phyloP scores from a whole-genome alignment of 495 filamentous ascomycete species.

The Glarea lozoyensis region DNA sequence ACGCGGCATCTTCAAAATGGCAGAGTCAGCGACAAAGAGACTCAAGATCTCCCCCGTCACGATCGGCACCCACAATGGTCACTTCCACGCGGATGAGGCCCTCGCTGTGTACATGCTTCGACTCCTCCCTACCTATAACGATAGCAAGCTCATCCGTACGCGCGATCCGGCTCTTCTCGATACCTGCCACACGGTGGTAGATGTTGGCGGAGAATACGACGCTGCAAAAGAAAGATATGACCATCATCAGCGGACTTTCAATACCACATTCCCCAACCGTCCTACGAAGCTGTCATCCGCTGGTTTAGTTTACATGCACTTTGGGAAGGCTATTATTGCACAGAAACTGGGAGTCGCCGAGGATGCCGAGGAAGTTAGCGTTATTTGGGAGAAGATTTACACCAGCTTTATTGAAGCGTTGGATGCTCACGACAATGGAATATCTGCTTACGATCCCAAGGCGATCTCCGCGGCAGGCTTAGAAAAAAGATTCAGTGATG shows the following conservation, averaged over 20 bases:
- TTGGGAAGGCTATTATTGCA: conserved; percentile 73
- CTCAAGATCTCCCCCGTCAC: conserved; percentile 54
- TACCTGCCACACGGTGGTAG: conserved; percentile 88
- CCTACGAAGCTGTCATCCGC: conserved; percentile 86
- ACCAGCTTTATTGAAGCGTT: conserved; percentile 89
- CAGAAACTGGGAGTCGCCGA: conserved; percentile 51
- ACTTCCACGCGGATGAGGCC: conserved; percentile 98
- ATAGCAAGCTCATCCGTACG: conserved; percentile 71
- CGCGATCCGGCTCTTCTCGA: conserved; percentile 72
- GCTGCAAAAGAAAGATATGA: conserved; percentile 70
- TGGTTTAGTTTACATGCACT: conserved; percentile 92
- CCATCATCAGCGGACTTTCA: conserved; percentile 92
- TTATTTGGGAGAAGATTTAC: conserved; percentile 86
- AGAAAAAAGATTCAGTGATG: conserved; percentile 70
- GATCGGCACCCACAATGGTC: conserved; percentile 82
- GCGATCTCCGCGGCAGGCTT: conserved; percentile 54
- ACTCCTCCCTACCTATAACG: conserved; percentile 69
- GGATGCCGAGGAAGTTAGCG: conserved; percentile 54
- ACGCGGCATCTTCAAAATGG: conserved; percentile 39
- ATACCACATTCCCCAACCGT: conserved; percentile 63
- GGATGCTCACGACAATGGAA: conserved; percentile 96
- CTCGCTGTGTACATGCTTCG: conserved; percentile 96
- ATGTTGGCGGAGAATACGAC: conserved; percentile 89
- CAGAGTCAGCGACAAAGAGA: conserved; percentile 60
- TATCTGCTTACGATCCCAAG: conserved; percentile 64